phyloP scores from a whole-genome alignment of 2,329 filamentous ascomycete species.

The Mycosphaerella arachidis region DNA sequence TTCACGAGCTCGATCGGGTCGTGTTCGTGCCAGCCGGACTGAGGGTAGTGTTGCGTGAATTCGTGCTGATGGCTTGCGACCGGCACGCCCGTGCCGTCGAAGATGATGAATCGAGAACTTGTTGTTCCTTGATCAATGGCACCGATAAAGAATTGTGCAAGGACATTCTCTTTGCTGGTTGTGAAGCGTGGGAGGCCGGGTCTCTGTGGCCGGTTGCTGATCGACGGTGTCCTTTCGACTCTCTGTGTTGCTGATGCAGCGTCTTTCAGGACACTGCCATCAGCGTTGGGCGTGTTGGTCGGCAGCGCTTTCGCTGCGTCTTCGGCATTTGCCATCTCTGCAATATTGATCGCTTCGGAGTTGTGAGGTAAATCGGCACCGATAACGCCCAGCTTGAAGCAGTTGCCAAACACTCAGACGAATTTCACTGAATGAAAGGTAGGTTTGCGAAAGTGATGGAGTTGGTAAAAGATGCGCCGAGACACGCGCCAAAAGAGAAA shows the following conservation, averaged over 20 bases:
- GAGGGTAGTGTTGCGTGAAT: constrained; percentile 77
- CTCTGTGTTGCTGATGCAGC: constrained; percentile 12
- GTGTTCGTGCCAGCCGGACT: constrained; percentile 89
- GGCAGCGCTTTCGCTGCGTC: background rate
- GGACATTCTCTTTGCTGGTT: constrained; percentile 32
- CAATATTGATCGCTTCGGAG: background rate
- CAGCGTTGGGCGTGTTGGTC: background rate
- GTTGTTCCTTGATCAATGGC: constrained; percentile 91
- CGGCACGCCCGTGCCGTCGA: constrained; percentile 71
- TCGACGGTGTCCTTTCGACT: constrained; percentile 4
- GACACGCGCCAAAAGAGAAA: background rate
- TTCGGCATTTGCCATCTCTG: background rate
- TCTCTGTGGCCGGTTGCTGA: constrained; percentile 12
- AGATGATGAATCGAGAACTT: constrained; percentile 84
- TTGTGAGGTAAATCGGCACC: background rate
- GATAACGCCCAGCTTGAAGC: background rate
- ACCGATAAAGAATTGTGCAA: constrained; percentile 63
- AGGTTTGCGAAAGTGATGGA: background rate
- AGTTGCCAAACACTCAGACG: background rate
- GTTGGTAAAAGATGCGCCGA: background rate
- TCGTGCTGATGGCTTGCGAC: constrained; percentile 82
- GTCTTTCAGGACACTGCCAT: constrained; percentile 9
- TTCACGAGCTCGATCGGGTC: constrained; percentile 71
- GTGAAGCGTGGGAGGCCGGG: constrained; percentile 31
- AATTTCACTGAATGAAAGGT: background rate